Evolutionary conservation across 768 basidiomycete species (phyloP), one percentile per base, ranked within the genome.

Genomic region (Leccinellum albellum): DNA sequence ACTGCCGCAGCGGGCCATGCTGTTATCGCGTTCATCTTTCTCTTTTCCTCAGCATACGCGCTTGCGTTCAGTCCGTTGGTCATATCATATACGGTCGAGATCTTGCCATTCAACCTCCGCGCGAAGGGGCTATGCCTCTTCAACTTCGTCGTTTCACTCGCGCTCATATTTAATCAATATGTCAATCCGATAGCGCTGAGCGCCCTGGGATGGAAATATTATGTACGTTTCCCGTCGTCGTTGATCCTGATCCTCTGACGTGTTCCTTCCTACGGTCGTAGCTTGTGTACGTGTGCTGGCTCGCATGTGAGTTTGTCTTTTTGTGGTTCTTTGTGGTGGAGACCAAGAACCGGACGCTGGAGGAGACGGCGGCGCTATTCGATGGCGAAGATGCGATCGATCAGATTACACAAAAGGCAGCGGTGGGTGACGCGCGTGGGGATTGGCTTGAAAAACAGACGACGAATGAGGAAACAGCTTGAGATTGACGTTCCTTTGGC

Each of bases 121-220:
- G 91, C 91, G 10, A 89, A 85, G 64, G 90, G 90, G 0, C 86
- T 89, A 59, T 85, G 88, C 7, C 67, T 89, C 33, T 89, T 91
- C 86, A 87, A 86, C 67, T 71, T 88, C 51, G 76, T 76, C 5
- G 76, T 88, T 28, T 85, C 82, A 64, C 74, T 87, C 35, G 82
- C 86, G 2, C 75, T 88, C 26, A 86, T 89, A 3, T 87, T 93
- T 71, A 92, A 88, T 63, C 87, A 88, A 65, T 88, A 89, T 53
- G 82, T 89, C 49, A 91, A 91, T 62, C 88, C 90, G 7, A 83
- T 85, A 75, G 90, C 89, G 1, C 73, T 92, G 23, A 72, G 76
- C 5, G 67, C 68, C 0, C 61, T 83, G 6, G 74, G 74, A 9
- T 84, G 83, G 82, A 77, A 78, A 73, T 83, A 84, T 56, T 73